Base-by-base conservation (phyloP, 2,329 filamentous ascomycete species). In the Drechslera avenae region DNA sequence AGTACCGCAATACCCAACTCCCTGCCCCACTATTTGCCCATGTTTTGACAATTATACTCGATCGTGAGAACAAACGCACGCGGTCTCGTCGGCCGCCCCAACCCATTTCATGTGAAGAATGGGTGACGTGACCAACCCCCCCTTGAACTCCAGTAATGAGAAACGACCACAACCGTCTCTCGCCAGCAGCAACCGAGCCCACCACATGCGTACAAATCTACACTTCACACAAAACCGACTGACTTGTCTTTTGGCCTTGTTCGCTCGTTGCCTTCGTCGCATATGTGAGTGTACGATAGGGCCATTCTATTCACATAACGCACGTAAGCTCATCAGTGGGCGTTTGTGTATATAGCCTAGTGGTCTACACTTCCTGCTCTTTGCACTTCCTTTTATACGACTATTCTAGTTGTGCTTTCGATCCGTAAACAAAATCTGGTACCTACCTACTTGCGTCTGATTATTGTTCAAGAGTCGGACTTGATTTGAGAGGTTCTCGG, bases 91-190 rank as follows among this genome's bases (percentile, higher is more conserved):
- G 2, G n/a, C 8, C 19, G 14, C 16, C 14, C 18, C 18, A n/a
- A n/a, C n/a, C n/a, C n/a, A n/a, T n/a, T 23, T 7, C 21, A 23
- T 19, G 34, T 44, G 23, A 50, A 39, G 33, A n/a, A n/a, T n/a
- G n/a, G 17, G 18, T 16, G 5, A 36, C 43, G 39, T 36, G n/a
- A 12, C 23, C 8, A 23, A 23, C 21, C 5, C 10, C 19, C 5
- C 21, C 7, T 23, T 7, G 7, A 8, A 23, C 21, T 23, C 21
- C 13, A 41, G 48, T 49, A 56, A 40, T 46, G 10, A 34, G 28
- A 50, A 26, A 23, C 49, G 53, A 47, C 47, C 46, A 37, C 46
- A 42, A 26, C 19, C 23, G 17, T 30, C 31, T n/a, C 41, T 21
- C 36, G 26, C 47, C 44, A 26, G 21, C 21, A 32, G 23, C 12